Evolutionary conservation across 1,284 basidiomycete genomes (phyloP), one percentile per base, ranked within the genome.

Genomic region (Fomitiporia mediterranea): DNA sequence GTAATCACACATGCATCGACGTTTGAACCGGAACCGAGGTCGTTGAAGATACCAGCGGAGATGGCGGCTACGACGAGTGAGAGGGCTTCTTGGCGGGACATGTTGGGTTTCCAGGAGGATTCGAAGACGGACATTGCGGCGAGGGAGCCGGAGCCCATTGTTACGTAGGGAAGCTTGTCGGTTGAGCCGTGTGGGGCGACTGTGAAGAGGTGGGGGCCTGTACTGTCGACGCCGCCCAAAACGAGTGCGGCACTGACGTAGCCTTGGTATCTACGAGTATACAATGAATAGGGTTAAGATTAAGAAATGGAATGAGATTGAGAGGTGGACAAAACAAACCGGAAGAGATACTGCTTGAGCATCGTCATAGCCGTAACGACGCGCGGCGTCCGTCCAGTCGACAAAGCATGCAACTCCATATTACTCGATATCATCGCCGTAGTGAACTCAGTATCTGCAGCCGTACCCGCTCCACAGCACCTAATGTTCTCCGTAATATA

Each of bases 121-220:
- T 99, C 97, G 65, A 99, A 99, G 11, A 99, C 89, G 13, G 95
- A 93, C 97, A 99, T 99, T 23, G 96, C 97, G 2, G 97, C 97
- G 49, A 98, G 78, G 65, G 84, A 89, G 60, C 97, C 97, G 3
- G 91, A 94, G 32, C 97, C 97, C 96, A 99, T 99, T 0, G 97
- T 98, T 30, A 99, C 96, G 66, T 98, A 99, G 0, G 97, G 97
- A 32, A 99, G 79, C 73, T 99, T 99, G 75, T 99, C 97, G 0
- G 97, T 98, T 15, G 93, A 96, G 6, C 97, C 97, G 72, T 99
- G 96, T 1, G 97, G 95, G 60, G 90, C 86, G 61, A 99, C 89
- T 9, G 96, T 98, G 76, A 98, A 99, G 6, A 99, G 84, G 61
- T 99, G 93, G 3, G 95, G 83, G 5, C 97, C 97, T 1, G 92